Evolutionary conservation across 1,139 yeast genomes (phyloP).

Genomic region (Saccharomyces hybrid): DNA sequence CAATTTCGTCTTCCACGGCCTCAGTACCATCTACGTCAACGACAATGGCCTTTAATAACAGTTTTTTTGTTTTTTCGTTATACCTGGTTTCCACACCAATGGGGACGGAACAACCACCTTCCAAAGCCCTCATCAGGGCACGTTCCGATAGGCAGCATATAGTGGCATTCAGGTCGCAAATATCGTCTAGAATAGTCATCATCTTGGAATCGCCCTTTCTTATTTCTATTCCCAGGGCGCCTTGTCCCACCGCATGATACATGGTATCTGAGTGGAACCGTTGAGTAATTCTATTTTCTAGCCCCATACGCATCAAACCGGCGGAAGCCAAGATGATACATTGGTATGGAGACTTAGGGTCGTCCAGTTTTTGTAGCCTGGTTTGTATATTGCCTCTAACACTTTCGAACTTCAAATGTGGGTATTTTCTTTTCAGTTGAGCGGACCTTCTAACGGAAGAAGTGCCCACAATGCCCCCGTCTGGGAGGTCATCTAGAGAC

Average conservation of each 20-base stretch:
- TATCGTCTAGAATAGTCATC: conserved; percentile 49
- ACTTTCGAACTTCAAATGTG: conserved; percentile 56
- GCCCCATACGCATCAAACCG: conserved; percentile 69
- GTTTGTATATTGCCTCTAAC: conserved; percentile 88
- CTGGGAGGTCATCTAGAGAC: conserved; percentile 68
- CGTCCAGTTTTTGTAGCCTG: conserved; percentile 60
- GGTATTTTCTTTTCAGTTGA: conserved; percentile 53
- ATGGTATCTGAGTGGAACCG: conserved; percentile 72
- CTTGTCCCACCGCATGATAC: conserved; percentile 98
- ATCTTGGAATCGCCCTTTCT: conserved; percentile 58
- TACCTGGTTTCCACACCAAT: conserved; percentile 73
- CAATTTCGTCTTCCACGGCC: conserved; percentile 44
- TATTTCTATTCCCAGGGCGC: conserved; percentile 90
- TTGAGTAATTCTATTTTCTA: conserved; percentile 62
- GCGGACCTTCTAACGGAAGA: conserved; percentile 92
- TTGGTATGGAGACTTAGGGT: conserved; percentile 51
- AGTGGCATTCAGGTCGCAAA: conserved; percentile 63
- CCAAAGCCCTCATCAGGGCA: conserved; percentile 75
- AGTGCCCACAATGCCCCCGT: conserved; percentile 84
- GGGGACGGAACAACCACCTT: conserved; percentile 98
- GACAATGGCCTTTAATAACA: conserved; percentile 62
- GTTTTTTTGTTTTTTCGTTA: conserved; percentile 37
- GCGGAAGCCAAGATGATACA: conserved; percentile 91
- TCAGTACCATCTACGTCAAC: conserved; percentile 78
- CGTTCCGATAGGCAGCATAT: conserved; percentile 84